Evolutionary conservation across 495 filamentous ascomycete genomes (phyloP).

Genomic region (Penicillium maclennaniae): DNA sequence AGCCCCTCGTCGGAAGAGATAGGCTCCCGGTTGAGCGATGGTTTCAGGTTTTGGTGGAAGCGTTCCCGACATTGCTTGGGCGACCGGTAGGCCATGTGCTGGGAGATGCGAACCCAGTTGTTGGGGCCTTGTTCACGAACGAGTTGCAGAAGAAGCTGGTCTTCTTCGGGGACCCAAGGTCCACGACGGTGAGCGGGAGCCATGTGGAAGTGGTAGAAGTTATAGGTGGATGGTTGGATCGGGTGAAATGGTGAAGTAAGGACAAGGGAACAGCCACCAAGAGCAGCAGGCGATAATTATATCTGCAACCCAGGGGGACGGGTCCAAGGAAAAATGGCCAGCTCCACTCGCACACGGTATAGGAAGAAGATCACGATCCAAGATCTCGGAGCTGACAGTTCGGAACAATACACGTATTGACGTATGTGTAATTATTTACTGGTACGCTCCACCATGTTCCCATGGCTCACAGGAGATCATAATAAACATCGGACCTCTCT

Average conservation of each 20-base stretch:
- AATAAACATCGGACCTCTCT: constrained; percentile 7
- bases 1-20: constrained; percentile 87
- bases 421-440: constrained; percentile 1
- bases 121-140: constrained; percentile 73
- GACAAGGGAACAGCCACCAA: constrained; percentile 6
- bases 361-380: constrained; percentile 46
- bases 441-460: not conserved
- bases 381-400: constrained; percentile 49
- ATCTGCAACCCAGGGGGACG: constrained; percentile 38
- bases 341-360: constrained; percentile 42
- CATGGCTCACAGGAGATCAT: constrained; percentile 3
- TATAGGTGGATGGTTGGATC: not conserved
- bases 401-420: constrained; percentile 26
- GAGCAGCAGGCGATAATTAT: constrained; percentile 26
- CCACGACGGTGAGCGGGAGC: constrained; percentile 65
- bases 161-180: constrained; percentile 85
- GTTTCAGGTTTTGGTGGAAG: constrained; percentile 94
- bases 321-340: constrained; percentile 37
- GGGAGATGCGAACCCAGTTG: constrained; percentile 91
- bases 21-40: constrained; percentile 81
- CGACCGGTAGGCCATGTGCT: constrained; percentile 69
- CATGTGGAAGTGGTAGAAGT: constrained; percentile 27
- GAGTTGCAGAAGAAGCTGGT: constrained; percentile 64
- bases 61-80: constrained; percentile 96
- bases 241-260: not conserved